Percentiles rank a stretch among this genome's conserved stretches.
Evolutionary conservation across 257 asterid genomes (phyloP).

Genomic region (Penstemon eatonii): DNA sequence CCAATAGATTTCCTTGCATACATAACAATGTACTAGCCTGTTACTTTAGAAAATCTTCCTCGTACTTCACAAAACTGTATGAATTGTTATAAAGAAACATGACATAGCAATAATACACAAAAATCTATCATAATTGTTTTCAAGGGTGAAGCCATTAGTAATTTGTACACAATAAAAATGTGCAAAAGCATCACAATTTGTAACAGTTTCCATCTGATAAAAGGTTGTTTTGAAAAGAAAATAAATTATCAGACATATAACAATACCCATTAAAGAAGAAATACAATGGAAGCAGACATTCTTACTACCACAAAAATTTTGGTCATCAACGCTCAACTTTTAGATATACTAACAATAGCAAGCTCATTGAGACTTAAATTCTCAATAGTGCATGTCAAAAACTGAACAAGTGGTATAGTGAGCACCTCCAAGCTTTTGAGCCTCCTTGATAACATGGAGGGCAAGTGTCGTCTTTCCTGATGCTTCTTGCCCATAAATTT

Average conservation of each 20-base stretch:
- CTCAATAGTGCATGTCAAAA: conserved; percentile 5
- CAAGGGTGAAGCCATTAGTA: not conserved
- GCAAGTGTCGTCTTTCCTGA: conserved; percentile 99
- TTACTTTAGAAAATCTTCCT: not conserved
- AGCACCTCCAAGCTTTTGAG: conserved; percentile 95
- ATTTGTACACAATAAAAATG: not conserved
- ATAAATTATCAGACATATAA: not conserved
- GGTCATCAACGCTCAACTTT: not conserved
- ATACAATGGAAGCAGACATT: not conserved
- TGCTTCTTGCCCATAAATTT: conserved; percentile 93
- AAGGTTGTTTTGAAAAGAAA: not conserved
- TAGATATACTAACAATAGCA: not conserved
- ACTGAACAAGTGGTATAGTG: conserved; percentile 13
- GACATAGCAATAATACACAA: not conserved
- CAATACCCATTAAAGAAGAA: not conserved
- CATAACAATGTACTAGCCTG: conserved; percentile 2
- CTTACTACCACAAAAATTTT: conserved; percentile 6
- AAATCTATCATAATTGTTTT: not conserved
- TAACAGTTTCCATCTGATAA: not conserved
- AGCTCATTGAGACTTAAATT: not conserved
- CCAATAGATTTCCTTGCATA: not conserved
- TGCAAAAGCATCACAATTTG: conserved; percentile 1
- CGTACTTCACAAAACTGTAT: not conserved
- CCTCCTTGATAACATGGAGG: conserved; percentile 85
- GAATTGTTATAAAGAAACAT: not conserved